Conservation (phyloP, 805 yeast genomes). For the Torulaspora quercuum region DNA sequence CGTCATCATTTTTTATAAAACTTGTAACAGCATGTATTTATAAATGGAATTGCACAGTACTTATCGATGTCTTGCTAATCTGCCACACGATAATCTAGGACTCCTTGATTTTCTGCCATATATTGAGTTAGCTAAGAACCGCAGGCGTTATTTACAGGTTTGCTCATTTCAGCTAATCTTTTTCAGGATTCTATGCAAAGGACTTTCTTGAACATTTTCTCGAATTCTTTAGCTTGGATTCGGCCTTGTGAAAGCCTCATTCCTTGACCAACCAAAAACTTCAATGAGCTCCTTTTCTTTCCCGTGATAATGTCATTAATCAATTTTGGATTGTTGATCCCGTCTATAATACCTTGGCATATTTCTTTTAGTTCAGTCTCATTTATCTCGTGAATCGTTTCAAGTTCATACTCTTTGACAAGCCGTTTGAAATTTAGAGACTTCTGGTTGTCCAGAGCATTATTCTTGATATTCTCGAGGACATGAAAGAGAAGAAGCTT, state of each 20-base stretch:
- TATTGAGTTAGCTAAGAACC: no score
- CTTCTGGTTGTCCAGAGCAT: slow-evolving; percentile 12
- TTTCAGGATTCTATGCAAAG: slow-evolving; percentile 16
- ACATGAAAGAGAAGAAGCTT: slow-evolving; percentile 61
- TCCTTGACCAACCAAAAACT: slow-evolving; percentile 77
- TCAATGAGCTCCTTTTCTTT: slow-evolving; percentile 59
- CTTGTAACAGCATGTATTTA: slow-evolving; percentile 5
- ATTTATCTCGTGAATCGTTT: slow-evolving; percentile 33
- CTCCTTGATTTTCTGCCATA: no score
- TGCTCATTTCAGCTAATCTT: no score
- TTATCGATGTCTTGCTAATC: no score
- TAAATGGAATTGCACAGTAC: no score
- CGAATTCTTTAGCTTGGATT: slow-evolving; percentile 38
- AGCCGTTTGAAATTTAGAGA: slow-evolving; percentile 39
- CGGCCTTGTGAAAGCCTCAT: slow-evolving; percentile 76
- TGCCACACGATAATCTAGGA: no score
- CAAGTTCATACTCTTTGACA: slow-evolving; percentile 53
- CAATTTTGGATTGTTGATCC: slow-evolving; percentile 45
- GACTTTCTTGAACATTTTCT: slow-evolving; percentile 34
- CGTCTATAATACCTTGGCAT: slow-evolving; percentile 45
- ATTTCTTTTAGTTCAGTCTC: slow-evolving; percentile 39
- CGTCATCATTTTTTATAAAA: slow-evolving; percentile 15
- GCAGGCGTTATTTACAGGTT: no score
- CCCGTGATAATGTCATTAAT: slow-evolving; percentile 56
- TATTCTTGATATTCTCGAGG: slow-evolving; percentile 46